Evolutionary conservation across 225 moss, liverwort and hornwort species (phyloP).

Genomic region (Polytrichum commune): DNA sequence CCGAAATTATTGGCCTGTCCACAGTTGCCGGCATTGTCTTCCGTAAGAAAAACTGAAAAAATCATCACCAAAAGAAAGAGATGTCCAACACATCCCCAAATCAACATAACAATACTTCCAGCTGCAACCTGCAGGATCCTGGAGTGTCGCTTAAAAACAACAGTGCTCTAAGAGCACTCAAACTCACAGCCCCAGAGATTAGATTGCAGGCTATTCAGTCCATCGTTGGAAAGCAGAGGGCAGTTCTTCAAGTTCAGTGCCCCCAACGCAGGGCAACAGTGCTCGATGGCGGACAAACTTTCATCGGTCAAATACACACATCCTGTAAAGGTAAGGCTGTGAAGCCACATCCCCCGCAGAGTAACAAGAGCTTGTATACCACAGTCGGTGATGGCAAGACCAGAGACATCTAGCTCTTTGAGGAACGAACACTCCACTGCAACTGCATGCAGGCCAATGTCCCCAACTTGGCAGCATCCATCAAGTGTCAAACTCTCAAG

Average conservation of each 20-base stretch:
- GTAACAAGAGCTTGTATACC: constrained; percentile 47
- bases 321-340: constrained; percentile 60
- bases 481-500: constrained; percentile 54
- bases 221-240: constrained; percentile 47
- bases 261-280: constrained; percentile 47
- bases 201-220: constrained; percentile 55
- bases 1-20: constrained; percentile 39
- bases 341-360: constrained; percentile 46
- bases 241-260: constrained; percentile 74
- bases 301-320: constrained; percentile 59
- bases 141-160: constrained; percentile 5
- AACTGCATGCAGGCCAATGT: constrained; percentile 48
- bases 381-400: constrained; percentile 56
- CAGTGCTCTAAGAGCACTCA: constrained; percentile 32
- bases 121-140: not conserved
- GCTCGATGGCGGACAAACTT: constrained; percentile 51
- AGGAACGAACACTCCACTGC: constrained; percentile 46
- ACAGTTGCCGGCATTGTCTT: constrained; percentile 31
- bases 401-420: constrained; percentile 60
- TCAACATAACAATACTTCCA: not conserved
- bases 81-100: not conserved
- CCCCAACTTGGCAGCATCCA: constrained; percentile 60
- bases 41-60: constrained; percentile 33
- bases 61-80: constrained; percentile 28
- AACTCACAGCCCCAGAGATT: constrained; percentile 54